Evolutionary conservation across 768 basidiomycete genomes (phyloP).

Genomic region (Boletus reticulatus): DNA sequence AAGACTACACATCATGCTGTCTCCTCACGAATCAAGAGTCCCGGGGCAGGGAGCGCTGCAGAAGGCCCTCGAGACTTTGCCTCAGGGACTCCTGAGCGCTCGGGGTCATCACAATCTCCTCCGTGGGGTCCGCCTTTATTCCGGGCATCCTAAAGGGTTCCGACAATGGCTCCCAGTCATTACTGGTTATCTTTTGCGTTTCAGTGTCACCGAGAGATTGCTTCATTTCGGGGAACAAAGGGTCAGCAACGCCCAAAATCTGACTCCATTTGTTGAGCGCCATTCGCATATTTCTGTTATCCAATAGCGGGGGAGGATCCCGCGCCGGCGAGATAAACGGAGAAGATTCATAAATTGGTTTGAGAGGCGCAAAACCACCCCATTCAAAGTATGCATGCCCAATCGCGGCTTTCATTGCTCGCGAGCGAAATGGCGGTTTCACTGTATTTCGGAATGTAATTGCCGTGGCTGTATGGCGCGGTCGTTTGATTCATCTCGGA

Average conservation of each 20-base stretch:
- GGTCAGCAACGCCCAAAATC: constrained; percentile 30
- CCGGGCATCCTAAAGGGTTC: constrained; percentile 6
- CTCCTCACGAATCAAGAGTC: neutral
- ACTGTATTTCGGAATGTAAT: constrained; percentile 20
- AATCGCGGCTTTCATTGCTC: constrained; percentile 27
- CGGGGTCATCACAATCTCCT: constrained; percentile 3
- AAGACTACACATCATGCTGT: neutral
- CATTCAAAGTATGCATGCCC: constrained; percentile 33
- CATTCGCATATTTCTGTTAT: constrained; percentile 30
- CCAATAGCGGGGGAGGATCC: constrained; percentile 11
- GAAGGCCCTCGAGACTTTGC: constrained; percentile 21
- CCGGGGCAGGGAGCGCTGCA: constrained; percentile 10
- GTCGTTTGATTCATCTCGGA: neutral
- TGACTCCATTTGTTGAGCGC: constrained; percentile 35
- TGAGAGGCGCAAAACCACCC: constrained; percentile 31
- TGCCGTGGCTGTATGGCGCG: constrained; percentile 8
- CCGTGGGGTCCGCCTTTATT: neutral
- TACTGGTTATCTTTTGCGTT: neutral
- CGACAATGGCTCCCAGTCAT: constrained; percentile 29
- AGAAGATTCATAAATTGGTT: constrained; percentile 29
- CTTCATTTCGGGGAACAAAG: constrained; percentile 32
- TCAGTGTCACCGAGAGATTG: constrained; percentile 1
- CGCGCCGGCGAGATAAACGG: constrained; percentile 21
- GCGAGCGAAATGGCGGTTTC: constrained; percentile 29
- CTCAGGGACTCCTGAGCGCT: constrained; percentile 18